Evolutionary conservation across 129 eudicot genomes (phyloP).

Genomic region (Flaveria robusta): DNA sequence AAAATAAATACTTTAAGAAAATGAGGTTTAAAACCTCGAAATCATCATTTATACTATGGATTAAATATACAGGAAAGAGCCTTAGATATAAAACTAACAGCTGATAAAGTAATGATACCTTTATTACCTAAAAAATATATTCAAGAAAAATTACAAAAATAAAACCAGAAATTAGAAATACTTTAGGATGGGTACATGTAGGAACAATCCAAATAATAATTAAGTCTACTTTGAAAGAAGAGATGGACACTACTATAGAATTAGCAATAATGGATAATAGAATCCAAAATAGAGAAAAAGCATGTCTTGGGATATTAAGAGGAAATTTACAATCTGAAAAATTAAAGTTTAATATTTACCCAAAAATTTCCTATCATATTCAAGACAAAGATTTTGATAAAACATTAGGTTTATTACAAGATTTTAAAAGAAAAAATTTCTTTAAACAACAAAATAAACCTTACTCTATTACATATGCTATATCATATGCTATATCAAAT

Average conservation of each 20-base stretch:
- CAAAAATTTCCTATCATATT: neutral
- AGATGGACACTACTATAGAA: neutral
- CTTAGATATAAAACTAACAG: too few relatives aligned
- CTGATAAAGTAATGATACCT: too few relatives aligned
- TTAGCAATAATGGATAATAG: constrained; percentile 7
- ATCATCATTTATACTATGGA: too few relatives aligned
- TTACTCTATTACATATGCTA: neutral
- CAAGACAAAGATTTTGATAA: constrained; percentile 12
- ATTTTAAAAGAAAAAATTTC: constrained; percentile 2
- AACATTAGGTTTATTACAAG: neutral
- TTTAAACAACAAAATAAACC: neutral
- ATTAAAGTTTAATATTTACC: constrained; percentile 17
- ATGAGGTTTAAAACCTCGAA: too few relatives aligned
- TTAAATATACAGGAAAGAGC: too few relatives aligned
- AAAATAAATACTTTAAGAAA: too few relatives aligned
- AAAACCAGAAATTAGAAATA: neutral
- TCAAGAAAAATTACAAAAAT: too few relatives aligned
- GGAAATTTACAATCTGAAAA: constrained; percentile 15
- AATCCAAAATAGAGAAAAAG: neutral
- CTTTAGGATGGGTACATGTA: neutral
- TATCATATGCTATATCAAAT: constrained; percentile 7
- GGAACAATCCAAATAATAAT: neutral
- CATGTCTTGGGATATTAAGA: neutral
- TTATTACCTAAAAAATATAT: too few relatives aligned
- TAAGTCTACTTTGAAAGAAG: neutral